A percentile compares a stretch with the other conserved stretches of the same genome.
phyloP scores from a whole-genome alignment of 106 monocot species.

The Dioscorea dumetorum region DNA sequence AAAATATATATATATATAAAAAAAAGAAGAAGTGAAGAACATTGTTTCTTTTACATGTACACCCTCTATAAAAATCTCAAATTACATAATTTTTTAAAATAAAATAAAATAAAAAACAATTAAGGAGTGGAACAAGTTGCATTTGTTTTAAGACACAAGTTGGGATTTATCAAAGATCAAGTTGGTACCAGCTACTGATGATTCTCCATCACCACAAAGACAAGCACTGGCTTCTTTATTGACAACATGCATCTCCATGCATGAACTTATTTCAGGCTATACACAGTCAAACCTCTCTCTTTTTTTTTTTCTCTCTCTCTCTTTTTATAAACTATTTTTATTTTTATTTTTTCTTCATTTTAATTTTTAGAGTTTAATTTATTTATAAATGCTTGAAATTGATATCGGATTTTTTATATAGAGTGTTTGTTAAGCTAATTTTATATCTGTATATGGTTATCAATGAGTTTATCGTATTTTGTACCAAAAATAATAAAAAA shows the following conservation, averaged over 20 bases:
- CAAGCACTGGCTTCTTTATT: neutral
- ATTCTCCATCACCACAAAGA: constrained; percentile 1
- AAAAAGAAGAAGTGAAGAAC: neutral
- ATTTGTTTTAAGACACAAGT: constrained; percentile 9
- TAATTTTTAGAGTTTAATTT: neutral
- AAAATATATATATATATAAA: neutral
- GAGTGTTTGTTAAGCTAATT: too few species aligned
- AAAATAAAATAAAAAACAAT: neutral
- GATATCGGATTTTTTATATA: too few species aligned
- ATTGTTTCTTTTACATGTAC: neutral
- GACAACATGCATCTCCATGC: constrained; percentile 4
- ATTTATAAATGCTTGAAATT: neutral
- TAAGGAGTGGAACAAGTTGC: neutral
- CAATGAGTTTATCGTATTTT: too few species aligned
- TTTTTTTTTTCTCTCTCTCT: too few species aligned
- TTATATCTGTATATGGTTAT: too few species aligned
- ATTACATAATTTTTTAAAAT: neutral
- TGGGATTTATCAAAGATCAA: constrained; percentile 3
- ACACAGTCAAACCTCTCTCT: neutral
- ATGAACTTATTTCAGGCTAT: neutral
- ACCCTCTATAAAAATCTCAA: neutral
- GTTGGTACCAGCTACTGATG: constrained; percentile 8
- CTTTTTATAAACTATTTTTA: neutral
- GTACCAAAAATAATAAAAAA: too few species aligned
- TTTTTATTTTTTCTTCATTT: neutral